Evolutionary conservation across 1,284 basidiomycete species (phyloP).

Genomic region (Trichosporon asahii): DNA sequence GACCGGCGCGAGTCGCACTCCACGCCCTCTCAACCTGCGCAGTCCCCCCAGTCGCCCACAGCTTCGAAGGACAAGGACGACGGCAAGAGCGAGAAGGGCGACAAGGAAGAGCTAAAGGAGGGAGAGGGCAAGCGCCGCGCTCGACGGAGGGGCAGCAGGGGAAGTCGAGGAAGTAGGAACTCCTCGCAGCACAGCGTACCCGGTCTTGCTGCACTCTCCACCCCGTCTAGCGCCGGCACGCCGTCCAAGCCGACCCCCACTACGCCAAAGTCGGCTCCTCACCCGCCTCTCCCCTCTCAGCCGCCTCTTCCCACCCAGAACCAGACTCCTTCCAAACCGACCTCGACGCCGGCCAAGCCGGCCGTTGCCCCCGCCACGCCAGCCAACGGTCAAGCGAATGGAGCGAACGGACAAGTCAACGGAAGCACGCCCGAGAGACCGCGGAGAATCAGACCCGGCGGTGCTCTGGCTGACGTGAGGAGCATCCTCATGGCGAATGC

Average conservation of each 20-base stretch:
- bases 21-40: not conserved
- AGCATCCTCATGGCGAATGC: not conserved
- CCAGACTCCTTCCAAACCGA: not conserved
- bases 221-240: not conserved
- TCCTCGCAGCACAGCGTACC: not conserved
- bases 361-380: not conserved
- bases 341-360: not conserved
- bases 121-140: not conserved
- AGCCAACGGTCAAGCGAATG: not conserved
- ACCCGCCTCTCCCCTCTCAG: not conserved
- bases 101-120: not conserved
- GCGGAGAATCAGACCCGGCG: not conserved
- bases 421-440: not conserved
- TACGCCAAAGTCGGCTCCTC: not conserved
- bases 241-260: not conserved
- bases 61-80: not conserved
- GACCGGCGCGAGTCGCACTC: slow-evolving; percentile 31
- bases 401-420: not conserved
- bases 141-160: not conserved
- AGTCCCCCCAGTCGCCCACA: no score
- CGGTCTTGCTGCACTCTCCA: not conserved
- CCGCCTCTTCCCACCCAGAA: not conserved
- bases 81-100: not conserved
- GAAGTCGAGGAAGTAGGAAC: not conserved
- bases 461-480: not conserved